These are phyloP conservation scores for Epithemia pelagica DNA, from an alignment of 108 stramenopile genomes.

Conservation along the genomic window DNA sequence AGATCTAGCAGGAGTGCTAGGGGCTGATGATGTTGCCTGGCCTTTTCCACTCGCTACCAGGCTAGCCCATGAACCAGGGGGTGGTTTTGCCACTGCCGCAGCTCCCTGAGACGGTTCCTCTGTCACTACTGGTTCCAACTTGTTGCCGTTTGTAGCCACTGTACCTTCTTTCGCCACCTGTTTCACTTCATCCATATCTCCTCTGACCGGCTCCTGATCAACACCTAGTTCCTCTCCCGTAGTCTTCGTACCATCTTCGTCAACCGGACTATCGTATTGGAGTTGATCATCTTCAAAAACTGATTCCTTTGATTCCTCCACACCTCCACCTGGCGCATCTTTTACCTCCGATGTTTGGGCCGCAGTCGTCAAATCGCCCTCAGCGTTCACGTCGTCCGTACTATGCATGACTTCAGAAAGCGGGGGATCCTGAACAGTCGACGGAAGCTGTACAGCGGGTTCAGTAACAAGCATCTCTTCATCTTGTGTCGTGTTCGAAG, in stretches of 20 bases:
- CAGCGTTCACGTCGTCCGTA: background rate
- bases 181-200: constrained; percentile 16
- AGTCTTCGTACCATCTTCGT: background rate
- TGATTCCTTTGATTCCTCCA: constrained; percentile 35
- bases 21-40: constrained; percentile 13
- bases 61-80: constrained; percentile 79
- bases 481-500: background rate
- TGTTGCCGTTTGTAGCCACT: constrained; percentile 24
- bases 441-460: background rate
- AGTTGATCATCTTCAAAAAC: background rate
- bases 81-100: constrained; percentile 27
- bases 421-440: background rate
- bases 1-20: constrained; percentile 10
- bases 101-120: constrained; percentile 13
- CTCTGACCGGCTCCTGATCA: background rate
- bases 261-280: background rate
- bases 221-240: background rate
- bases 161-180: constrained; percentile 26
- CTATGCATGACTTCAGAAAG: background rate
- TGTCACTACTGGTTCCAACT: constrained; percentile 11
- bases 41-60: constrained; percentile 53
- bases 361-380: background rate
- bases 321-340: constrained; percentile 36
- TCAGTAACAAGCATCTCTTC: background rate
- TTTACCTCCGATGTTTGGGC: constrained; percentile 3